phyloP scores from a whole-genome alignment of 164 flowering plant species.

The Berberis thunbergii region DNA sequence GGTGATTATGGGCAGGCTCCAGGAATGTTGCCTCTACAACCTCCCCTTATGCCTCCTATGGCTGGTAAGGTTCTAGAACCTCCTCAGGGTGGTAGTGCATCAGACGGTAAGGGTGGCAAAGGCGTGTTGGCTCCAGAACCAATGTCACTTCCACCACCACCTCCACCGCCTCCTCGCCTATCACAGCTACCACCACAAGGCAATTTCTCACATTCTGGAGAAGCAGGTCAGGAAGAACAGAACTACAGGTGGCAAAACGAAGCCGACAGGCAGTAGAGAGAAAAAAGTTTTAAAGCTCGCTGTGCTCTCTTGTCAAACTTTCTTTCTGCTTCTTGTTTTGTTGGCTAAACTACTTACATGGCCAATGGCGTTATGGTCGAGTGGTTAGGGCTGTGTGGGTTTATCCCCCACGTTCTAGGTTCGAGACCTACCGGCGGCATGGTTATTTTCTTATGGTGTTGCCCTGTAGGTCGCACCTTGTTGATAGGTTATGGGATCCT shows the following conservation, averaged over 20 bases:
- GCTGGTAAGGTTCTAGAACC: constrained; percentile 32
- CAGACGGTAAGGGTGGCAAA: constrained; percentile 46
- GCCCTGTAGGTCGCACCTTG: no score
- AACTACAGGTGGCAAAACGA: constrained; percentile 54
- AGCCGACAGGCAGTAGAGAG: no score
- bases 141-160: constrained; percentile 36
- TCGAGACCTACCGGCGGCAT: no score
- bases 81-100: constrained; percentile 24
- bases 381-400: no score
- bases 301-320: no score
- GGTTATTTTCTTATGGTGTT: no score
- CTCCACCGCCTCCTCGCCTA: constrained; percentile 44
- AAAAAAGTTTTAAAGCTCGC: no score
- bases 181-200: constrained; percentile 28
- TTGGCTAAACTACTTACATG: no score
- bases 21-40: constrained; percentile 27
- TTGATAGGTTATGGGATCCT: no score
- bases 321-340: no score
- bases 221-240: constrained; percentile 35
- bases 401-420: no score
- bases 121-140: constrained; percentile 52
- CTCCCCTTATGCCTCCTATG: constrained; percentile 15
- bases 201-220: constrained; percentile 32
- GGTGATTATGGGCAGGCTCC: constrained; percentile 40
- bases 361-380: no score